Percentiles rank a stretch among this genome's conserved stretches.
Evolutionary conservation across 345 rosid species (phyloP).

Genomic region (Populus alba): DNA sequence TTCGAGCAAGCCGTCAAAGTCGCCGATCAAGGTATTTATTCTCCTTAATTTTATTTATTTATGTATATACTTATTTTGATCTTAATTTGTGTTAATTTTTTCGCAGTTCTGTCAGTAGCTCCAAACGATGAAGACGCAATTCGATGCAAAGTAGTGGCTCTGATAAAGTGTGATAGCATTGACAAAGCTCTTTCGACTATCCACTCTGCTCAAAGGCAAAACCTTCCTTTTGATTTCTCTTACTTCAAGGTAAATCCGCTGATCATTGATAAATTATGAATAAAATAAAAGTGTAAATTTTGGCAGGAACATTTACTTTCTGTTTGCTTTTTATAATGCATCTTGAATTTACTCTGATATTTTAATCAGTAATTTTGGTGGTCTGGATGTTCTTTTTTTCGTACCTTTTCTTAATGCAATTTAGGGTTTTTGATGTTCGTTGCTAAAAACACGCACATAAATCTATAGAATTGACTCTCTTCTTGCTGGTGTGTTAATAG

Average conservation of each 20-base stretch:
- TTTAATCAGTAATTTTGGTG: too few relatives aligned
- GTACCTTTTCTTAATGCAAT: not conserved
- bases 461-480: not conserved
- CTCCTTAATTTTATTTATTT: not conserved
- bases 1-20: conserved; percentile 56
- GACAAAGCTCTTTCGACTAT: conserved; percentile 66
- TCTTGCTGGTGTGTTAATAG: conserved; percentile 25
- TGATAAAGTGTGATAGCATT: conserved; percentile 62
- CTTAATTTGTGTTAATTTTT: not conserved
- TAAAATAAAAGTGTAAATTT: too few relatives aligned
- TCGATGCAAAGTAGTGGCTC: conserved; percentile 79
- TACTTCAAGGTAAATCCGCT: conserved; percentile 50
- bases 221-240: conserved; percentile 48
- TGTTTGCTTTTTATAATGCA: too few relatives aligned
- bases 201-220: conserved; percentile 39
- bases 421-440: not conserved
- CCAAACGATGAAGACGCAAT: conserved; percentile 86
- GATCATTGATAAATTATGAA: too few relatives aligned
- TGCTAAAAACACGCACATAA: not conserved
- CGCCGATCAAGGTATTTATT: conserved; percentile 50
- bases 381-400: too few relatives aligned
- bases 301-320: too few relatives aligned
- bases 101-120: conserved; percentile 60
- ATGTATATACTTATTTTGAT: not conserved
- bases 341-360: too few relatives aligned